These are phyloP conservation scores for Quercus variabilis DNA, from an alignment of 306 rosid genomes.

Conservation along the genomic window DNA sequence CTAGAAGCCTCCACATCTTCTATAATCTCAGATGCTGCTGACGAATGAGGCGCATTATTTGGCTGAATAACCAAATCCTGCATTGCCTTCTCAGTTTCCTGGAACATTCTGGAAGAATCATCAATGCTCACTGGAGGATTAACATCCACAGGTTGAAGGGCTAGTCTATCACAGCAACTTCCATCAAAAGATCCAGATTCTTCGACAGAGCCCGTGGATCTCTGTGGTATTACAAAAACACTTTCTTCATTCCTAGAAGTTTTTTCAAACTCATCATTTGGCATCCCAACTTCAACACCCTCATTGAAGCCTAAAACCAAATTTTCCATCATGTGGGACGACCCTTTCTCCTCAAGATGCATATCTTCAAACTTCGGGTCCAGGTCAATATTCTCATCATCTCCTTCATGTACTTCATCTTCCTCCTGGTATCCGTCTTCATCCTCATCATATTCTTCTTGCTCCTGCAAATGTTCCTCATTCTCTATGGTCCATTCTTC, in stretches of 20 bases:
- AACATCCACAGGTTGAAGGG: slow-evolving; percentile 45
- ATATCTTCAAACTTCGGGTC: slow-evolving; percentile 51
- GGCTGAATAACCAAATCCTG: slow-evolving; percentile 50
- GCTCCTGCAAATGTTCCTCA: slow-evolving; percentile 77
- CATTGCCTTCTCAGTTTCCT: slow-evolving; percentile 53
- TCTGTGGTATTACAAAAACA: slow-evolving; percentile 35
- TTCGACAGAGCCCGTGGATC: slow-evolving; percentile 35
- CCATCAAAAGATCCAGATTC: slow-evolving; percentile 50
- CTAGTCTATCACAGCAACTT: slow-evolving; percentile 30
- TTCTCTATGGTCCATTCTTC: slow-evolving; percentile 87
- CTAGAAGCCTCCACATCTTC: slow-evolving; percentile 48
- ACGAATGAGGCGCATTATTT: slow-evolving; percentile 28
- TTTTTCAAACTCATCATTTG: slow-evolving; percentile 76
- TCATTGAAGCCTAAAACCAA: slow-evolving; percentile 87
- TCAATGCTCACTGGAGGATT: slow-evolving; percentile 42
- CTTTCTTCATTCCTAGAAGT: slow-evolving; percentile 45
- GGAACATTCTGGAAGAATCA: slow-evolving; percentile 48
- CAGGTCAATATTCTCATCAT: slow-evolving; percentile 59
- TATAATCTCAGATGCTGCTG: slow-evolving; percentile 37
- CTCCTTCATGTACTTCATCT: slow-evolving; percentile 88
- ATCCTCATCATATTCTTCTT: slow-evolving; percentile 96
- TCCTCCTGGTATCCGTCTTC: slow-evolving; percentile 88
- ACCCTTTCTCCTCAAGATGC: slow-evolving; percentile 70
- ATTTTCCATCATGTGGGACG: slow-evolving; percentile 74
- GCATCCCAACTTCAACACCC: slow-evolving; percentile 97